Evolutionary conservation across 2,329 filamentous ascomycete species (phyloP).

Genomic region (Clarireedia hainanense): DNA sequence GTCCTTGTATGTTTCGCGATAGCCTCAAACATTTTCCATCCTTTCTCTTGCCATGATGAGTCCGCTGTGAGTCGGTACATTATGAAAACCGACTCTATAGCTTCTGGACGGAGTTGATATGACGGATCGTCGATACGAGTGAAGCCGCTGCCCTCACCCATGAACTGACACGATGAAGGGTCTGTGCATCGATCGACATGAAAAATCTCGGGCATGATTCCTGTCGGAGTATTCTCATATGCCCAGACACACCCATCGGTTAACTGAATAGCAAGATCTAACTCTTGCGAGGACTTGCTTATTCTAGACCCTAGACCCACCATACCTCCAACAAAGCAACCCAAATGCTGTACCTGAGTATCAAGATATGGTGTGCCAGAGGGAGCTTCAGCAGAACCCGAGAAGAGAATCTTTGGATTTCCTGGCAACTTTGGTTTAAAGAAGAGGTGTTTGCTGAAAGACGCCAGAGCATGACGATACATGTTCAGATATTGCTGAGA

Average conservation of each 20-base stretch:
- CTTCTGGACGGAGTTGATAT: constrained; percentile 53
- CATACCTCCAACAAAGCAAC: constrained; percentile 63
- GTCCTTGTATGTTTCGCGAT: constrained; percentile 36
- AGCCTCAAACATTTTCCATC: constrained; percentile 39
- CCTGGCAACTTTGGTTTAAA: constrained; percentile 36
- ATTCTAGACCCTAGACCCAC: constrained; percentile 57
- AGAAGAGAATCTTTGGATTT: constrained; percentile 38
- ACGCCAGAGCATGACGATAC: constrained; percentile 35
- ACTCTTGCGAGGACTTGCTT: constrained; percentile 42
- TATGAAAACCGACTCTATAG: constrained; percentile 60
- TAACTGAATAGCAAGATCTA: constrained; percentile 46
- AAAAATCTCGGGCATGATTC: constrained; percentile 51
- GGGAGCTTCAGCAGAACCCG: constrained; percentile 34
- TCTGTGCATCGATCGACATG: constrained; percentile 30
- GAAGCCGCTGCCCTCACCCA: background rate
- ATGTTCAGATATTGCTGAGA: constrained; percentile 31
- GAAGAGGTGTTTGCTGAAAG: constrained; percentile 36
- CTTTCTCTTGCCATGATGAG: constrained; percentile 31
- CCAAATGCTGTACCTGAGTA: constrained; percentile 48
- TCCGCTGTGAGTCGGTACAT: constrained; percentile 33
- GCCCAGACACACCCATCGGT: constrained; percentile 55
- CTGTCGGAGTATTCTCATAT: constrained; percentile 46
- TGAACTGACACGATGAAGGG: constrained; percentile 6
- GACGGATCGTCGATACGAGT: constrained; percentile 8
- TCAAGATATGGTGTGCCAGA: constrained; percentile 3